Percentiles rank a stretch among this genome's conserved stretches.
These are phyloP conservation scores for Miscanthus sacchariflorus DNA, from an alignment of 202 grass and related monocot genomes.

Conservation along the genomic window DNA sequence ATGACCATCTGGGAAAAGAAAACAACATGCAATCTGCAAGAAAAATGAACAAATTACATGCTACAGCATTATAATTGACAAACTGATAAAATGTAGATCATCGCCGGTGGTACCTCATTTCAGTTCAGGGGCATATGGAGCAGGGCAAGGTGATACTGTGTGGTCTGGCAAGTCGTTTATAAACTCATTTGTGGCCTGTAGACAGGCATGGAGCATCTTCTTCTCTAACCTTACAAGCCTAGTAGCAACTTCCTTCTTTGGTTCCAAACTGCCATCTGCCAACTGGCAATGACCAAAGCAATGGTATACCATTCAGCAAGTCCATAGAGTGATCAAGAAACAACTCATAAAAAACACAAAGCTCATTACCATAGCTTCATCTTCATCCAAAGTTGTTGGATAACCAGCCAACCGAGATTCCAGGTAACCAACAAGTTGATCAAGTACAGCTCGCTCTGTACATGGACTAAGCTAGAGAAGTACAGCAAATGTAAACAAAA, in stretches of 20 bases:
- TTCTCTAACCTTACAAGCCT: conserved; percentile 93
- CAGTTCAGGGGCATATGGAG: conserved; percentile 83
- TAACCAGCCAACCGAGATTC: conserved; percentile 89
- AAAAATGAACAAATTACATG: conserved; percentile 13
- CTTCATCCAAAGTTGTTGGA: conserved; percentile 79
- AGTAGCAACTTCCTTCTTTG: conserved; percentile 89
- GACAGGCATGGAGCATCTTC: conserved; percentile 92
- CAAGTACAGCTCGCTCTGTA: conserved; percentile 91
- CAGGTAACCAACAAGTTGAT: conserved; percentile 92
- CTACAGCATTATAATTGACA: conserved; percentile 3
- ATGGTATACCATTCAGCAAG: conserved; percentile 32
- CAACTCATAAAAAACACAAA: conserved; percentile 16
- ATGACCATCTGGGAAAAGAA: conserved; percentile 12
- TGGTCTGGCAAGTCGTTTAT: conserved; percentile 86
- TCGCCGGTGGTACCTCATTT: conserved; percentile 61
- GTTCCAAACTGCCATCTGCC: conserved; percentile 75
- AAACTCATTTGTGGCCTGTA: conserved; percentile 71
- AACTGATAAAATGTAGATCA: conserved; percentile 9
- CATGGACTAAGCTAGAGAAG: conserved; percentile 79
- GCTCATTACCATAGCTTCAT: conserved; percentile 88
- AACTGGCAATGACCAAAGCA: conserved; percentile 64
- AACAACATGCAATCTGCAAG: conserved; percentile 31
- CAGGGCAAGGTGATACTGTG: conserved; percentile 86
- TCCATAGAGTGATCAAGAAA: conserved; percentile 33
- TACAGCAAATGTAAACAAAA: conserved; percentile 22